Conservation (phyloP, 2,329 filamentous ascomycete genomes). For the Arthrobotrys iridis region DNA sequence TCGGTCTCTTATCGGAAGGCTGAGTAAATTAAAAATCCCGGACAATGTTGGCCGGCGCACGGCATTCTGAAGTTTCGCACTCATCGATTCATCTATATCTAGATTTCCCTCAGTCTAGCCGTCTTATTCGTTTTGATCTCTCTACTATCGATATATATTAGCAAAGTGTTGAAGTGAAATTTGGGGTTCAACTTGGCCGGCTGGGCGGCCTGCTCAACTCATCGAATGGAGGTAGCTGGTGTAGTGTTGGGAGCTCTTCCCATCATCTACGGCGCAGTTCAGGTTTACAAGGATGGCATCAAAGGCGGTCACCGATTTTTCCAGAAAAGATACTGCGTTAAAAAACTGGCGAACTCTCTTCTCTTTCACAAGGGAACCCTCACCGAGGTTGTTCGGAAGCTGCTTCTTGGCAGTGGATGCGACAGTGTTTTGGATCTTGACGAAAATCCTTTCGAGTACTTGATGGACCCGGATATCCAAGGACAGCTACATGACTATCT, state of each 20-base stretch:
- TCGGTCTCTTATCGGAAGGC: neutral
- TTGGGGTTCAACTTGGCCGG: too few species aligned
- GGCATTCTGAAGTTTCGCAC: too few species aligned
- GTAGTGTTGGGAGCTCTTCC: slow-evolving; percentile 45
- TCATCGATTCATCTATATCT: neutral
- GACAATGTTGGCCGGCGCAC: too few species aligned
- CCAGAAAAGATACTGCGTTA: slow-evolving; percentile 25
- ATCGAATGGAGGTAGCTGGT: slow-evolving; percentile 35
- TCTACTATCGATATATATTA: too few species aligned
- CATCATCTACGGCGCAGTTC: slow-evolving; percentile 32
- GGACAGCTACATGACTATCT: slow-evolving; percentile 35
- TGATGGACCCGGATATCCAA: slow-evolving; percentile 29
- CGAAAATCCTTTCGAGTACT: slow-evolving; percentile 24
- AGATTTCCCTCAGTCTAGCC: too few species aligned
- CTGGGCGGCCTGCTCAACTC: too few species aligned
- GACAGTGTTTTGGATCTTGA: slow-evolving; percentile 30
- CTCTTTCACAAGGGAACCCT: slow-evolving; percentile 33
- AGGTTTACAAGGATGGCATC: slow-evolving; percentile 40
- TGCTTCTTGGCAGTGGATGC: slow-evolving; percentile 33
- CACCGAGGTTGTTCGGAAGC: slow-evolving; percentile 26
- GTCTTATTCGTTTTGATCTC: too few species aligned
- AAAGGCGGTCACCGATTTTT: slow-evolving; percentile 23
- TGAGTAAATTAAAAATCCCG: too few species aligned
- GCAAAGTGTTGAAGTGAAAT: too few species aligned
- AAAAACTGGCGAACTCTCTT: slow-evolving; percentile 35